A percentile compares a stretch with the other conserved stretches of the same genome.
These are phyloP conservation scores for Aureobasidium sp. DNA, from an alignment of 2,329 filamentous ascomycete genomes.

Conservation along the genomic window DNA sequence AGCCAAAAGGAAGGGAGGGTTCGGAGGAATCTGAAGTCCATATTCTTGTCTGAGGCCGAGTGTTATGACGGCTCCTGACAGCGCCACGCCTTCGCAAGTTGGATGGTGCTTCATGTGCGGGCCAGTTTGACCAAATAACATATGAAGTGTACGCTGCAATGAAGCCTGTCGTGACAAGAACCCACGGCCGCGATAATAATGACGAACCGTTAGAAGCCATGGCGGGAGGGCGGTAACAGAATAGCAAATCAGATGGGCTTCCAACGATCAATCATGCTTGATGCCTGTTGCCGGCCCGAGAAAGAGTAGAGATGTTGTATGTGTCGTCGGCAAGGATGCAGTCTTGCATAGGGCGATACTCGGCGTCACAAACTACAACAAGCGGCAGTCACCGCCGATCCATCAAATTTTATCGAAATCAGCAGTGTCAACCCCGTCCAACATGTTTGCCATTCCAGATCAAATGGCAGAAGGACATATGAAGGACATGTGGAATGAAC, in stretches of 20 bases:
- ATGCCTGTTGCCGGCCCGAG: not conserved
- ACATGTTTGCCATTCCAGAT: not conserved
- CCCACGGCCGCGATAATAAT: constrained; percentile 37
- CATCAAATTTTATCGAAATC: no score
- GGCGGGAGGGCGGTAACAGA: not conserved
- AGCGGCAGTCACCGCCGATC: not conserved
- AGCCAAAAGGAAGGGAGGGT: not conserved
- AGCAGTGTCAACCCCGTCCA: not conserved
- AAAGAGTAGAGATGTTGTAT: not conserved
- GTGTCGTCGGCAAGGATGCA: not conserved
- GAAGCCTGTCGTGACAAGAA: constrained; percentile 50
- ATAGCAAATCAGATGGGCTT: not conserved
- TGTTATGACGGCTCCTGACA: constrained; percentile 42
- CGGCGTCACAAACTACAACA: not conserved
- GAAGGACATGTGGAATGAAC: not conserved
- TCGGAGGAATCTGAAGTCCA: not conserved
- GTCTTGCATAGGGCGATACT: not conserved
- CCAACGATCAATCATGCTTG: constrained; percentile 12
- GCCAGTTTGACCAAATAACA: constrained; percentile 46
- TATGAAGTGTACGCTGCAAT: constrained; percentile 54
- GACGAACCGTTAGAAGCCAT: constrained; percentile 11
- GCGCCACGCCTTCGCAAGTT: constrained; percentile 61
- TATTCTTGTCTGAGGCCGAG: not conserved
- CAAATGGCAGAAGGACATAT: not conserved
- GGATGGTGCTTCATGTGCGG: constrained; percentile 23